phyloP scores from a whole-genome alignment of 2,329 filamentous ascomycete genomes.

The Didymellaceae sp. region DNA sequence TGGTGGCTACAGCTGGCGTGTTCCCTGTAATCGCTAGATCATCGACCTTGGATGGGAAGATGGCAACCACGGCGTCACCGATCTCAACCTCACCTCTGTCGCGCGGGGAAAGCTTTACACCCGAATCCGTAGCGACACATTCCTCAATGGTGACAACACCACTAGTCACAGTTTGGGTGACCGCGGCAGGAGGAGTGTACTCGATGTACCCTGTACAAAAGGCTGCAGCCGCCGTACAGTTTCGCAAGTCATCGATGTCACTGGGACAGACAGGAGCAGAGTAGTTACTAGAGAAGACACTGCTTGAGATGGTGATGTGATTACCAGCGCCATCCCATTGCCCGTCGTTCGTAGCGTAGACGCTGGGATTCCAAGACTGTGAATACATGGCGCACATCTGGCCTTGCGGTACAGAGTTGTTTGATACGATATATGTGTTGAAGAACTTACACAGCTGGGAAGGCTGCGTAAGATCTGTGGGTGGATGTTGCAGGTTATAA shows the following conservation, averaged over 20 bases:
- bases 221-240: not conserved
- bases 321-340: slow-evolving; percentile 2
- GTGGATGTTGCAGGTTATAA: not conserved
- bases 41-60: no score
- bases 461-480: not conserved
- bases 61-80: no score
- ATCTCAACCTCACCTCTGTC: no score
- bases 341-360: not conserved
- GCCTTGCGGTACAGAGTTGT: slow-evolving; percentile 37
- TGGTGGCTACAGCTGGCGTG: no score
- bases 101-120: no score
- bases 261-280: slow-evolving; percentile 1
- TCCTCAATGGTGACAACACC: no score
- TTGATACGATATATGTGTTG: slow-evolving; percentile 39
- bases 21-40: no score
- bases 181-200: not conserved
- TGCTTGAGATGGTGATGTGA: slow-evolving; percentile 1
- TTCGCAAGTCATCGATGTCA: not conserved
- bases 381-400: slow-evolving; percentile 36
- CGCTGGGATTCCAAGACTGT: slow-evolving; percentile 13
- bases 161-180: no score
- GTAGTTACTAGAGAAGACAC: slow-evolving; percentile 3
- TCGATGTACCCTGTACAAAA: slow-evolving; percentile 5
- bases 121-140: no score
- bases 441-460: slow-evolving; percentile 38